Evolutionary conservation across 2,329 filamentous ascomycete species (phyloP).

Genomic region (Cordyceps fumosorosea): DNA sequence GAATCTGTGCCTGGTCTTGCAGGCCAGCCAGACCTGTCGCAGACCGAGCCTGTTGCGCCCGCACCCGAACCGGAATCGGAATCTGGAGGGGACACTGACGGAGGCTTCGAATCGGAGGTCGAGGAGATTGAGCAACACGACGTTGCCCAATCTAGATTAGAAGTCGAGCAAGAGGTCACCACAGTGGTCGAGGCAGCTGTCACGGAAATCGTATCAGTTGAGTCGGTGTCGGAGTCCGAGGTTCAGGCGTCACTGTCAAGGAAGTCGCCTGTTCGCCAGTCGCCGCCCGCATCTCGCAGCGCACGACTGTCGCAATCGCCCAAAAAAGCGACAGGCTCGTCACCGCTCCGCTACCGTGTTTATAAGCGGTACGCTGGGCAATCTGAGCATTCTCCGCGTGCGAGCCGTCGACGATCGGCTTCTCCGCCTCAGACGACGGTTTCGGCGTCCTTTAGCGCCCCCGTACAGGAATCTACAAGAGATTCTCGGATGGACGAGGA

Average conservation of each 20-base stretch:
- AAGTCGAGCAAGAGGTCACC: not conserved
- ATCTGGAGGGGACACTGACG: not conserved
- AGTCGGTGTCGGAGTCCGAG: not conserved
- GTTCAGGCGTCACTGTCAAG: conserved; percentile 16
- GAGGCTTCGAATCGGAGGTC: not conserved
- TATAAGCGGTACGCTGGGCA: conserved; percentile 17
- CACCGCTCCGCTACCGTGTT: conserved; percentile 29
- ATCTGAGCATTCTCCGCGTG: not conserved
- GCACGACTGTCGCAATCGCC: not conserved
- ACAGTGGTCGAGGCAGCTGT: not conserved
- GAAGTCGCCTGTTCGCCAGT: conserved; percentile 15
- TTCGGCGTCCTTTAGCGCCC: not conserved
- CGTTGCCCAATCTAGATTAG: not conserved
- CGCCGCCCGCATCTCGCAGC: conserved; percentile 12
- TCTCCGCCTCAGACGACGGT: conserved; percentile 7
- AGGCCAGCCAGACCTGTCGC: not conserved
- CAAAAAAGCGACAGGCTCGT: conserved; percentile 13
- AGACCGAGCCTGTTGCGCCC: not conserved
- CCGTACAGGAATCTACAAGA: conserved; percentile 11
- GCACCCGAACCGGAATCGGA: not conserved
- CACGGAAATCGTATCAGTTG: not conserved
- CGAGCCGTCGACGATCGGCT: not conserved
- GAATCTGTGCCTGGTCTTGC: not conserved
- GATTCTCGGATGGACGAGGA: conserved; percentile 41
- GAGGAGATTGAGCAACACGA: not conserved